phyloP scores from a whole-genome alignment of 129 eudicot genomes.

The Kitagawia praeruptora region DNA sequence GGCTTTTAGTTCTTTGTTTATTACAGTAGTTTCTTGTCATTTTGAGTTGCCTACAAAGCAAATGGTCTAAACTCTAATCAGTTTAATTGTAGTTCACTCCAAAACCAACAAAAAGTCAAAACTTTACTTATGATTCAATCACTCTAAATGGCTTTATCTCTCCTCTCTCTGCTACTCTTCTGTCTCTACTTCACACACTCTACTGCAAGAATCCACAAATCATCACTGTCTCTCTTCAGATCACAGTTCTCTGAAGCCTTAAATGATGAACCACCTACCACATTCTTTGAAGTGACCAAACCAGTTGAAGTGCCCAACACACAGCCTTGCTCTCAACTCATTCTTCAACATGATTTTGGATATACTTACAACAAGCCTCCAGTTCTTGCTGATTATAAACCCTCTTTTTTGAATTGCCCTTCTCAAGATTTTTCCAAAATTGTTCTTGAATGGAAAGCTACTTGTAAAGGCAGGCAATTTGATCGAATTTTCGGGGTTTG shows the following conservation, averaged over 20 bases:
- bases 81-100: neutral
- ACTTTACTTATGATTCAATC: neutral
- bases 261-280: slow-evolving; percentile 27
- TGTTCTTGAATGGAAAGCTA: slow-evolving; percentile 67
- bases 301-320: slow-evolving; percentile 55
- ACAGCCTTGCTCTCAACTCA: slow-evolving; percentile 41
- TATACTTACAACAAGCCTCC: slow-evolving; percentile 60
- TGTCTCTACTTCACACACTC: slow-evolving; percentile 28
- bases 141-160: slow-evolving; percentile 31
- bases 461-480: slow-evolving; percentile 63
- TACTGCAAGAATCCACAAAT: slow-evolving; percentile 26
- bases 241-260: slow-evolving; percentile 17
- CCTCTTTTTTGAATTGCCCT: slow-evolving; percentile 45
- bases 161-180: slow-evolving; percentile 25
- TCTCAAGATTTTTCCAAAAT: slow-evolving; percentile 31
- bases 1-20: no score
- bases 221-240: slow-evolving; percentile 28
- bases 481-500: slow-evolving; percentile 82
- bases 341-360: slow-evolving; percentile 53
- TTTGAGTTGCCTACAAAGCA: neutral
- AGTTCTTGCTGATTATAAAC: slow-evolving; percentile 39
- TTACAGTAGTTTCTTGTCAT: neutral
- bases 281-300: slow-evolving; percentile 67
- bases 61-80: neutral
- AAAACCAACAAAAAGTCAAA: neutral